Conservation (phyloP, 2,329 filamentous ascomycete genomes). For the Gnomoniopsis sp. region DNA sequence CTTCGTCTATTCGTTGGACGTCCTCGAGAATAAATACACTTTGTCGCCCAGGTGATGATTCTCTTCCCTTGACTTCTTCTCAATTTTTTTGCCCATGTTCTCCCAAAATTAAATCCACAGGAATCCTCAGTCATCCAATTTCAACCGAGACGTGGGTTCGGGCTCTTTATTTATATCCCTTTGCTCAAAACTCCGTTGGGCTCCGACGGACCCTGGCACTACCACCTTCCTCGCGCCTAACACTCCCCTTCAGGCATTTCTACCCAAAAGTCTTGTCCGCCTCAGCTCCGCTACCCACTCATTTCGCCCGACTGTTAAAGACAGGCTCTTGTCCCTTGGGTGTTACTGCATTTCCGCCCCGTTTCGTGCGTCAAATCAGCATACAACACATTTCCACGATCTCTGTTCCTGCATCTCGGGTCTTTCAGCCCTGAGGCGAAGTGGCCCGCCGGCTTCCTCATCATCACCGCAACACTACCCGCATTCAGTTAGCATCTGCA, state of each 20-base stretch:
- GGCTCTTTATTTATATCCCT: slow-evolving; percentile 3
- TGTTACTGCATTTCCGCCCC: slow-evolving; percentile 27
- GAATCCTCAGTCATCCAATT: not conserved
- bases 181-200: slow-evolving; percentile 14
- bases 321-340: slow-evolving; percentile 25
- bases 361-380: slow-evolving; percentile 29
- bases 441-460: not conserved
- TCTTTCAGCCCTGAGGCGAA: slow-evolving; percentile 8
- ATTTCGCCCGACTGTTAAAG: slow-evolving; percentile 20
- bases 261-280: slow-evolving; percentile 23
- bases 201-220: slow-evolving; percentile 16
- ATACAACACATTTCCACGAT: slow-evolving; percentile 26
- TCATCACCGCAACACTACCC: not conserved
- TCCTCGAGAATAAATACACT: slow-evolving; percentile 22
- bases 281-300: slow-evolving; percentile 21
- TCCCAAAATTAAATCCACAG: not conserved
- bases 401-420: slow-evolving; percentile 15
- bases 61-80: slow-evolving; percentile 20
- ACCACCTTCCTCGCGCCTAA: slow-evolving; percentile 17
- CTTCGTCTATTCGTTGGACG: slow-evolving; percentile 16
- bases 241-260: slow-evolving; percentile 13
- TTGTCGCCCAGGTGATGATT: slow-evolving; percentile 9
- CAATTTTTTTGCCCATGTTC: not conserved
- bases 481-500: not conserved
- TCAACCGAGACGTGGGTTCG: not conserved